A percentile compares a stretch with the other conserved stretches of the same genome.
Conservation (phyloP, 345 rosid species). For the Capsella bursapastoris region DNA sequence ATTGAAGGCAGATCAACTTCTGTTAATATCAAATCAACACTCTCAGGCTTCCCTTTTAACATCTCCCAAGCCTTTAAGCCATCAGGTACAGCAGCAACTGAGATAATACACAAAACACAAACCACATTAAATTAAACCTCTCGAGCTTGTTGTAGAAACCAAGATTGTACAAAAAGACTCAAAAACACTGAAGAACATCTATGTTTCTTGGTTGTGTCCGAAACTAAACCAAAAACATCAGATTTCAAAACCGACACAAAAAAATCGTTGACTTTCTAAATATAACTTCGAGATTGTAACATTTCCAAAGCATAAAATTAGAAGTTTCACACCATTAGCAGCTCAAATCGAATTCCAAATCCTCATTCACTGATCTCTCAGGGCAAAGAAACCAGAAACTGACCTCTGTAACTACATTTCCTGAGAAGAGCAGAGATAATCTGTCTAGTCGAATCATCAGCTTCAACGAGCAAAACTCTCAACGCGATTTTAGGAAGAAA, state of each 20-base stretch:
- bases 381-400: constrained; percentile 31
- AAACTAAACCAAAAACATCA: neutral
- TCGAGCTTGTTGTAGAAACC: constrained; percentile 13
- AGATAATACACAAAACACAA: constrained; percentile 1
- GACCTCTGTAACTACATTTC: constrained; percentile 88
- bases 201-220: neutral
- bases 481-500: constrained; percentile 70
- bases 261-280: constrained; percentile 27
- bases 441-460: constrained; percentile 95
- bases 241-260: neutral
- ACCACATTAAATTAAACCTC: constrained; percentile 10
- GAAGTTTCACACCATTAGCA: constrained; percentile 16
- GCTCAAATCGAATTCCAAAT: constrained; percentile 16
- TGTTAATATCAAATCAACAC: constrained; percentile 78
- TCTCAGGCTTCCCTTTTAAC: constrained; percentile 64
- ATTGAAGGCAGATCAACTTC: constrained; percentile 92
- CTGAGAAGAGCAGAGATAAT: constrained; percentile 81
- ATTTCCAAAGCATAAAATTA: constrained; percentile 13
- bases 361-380: neutral
- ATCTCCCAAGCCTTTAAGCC: constrained; percentile 98
- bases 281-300: neutral
- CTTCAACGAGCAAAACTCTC: constrained; percentile 84
- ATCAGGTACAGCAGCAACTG: constrained; percentile 85
- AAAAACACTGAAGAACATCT: neutral
- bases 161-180: neutral